Evolutionary conservation across 2,329 filamentous ascomycete genomes (phyloP).

Genomic region (Setomelanomma holmii): DNA sequence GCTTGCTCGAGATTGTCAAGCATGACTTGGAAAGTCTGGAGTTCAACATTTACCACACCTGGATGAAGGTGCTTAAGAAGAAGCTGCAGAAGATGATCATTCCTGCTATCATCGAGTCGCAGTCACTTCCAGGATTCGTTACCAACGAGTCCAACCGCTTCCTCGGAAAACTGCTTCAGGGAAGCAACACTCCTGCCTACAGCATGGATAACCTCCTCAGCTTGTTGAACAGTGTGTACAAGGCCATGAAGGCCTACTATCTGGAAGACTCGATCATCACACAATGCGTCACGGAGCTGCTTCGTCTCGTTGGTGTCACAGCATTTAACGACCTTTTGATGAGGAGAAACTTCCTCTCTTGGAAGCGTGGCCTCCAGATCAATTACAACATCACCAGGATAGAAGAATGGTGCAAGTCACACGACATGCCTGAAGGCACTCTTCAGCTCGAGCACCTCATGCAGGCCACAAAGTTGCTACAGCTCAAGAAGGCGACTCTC

Average conservation of each 20-base stretch:
- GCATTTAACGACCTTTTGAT: conserved; percentile 98
- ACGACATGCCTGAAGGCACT: conserved; percentile 98
- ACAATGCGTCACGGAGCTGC: conserved; percentile 91
- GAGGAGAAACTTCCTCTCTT: conserved; percentile 97
- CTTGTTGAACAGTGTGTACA: conserved; percentile 94
- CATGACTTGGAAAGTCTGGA: conserved; percentile 97
- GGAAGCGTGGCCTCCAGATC: conserved; percentile 98
- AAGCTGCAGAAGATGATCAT: conserved; percentile 99
- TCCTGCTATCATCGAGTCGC: conserved; percentile 97
- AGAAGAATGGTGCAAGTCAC: conserved; percentile 99
- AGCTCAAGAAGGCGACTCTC: conserved; percentile 97
- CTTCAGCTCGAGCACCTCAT: conserved; percentile 97
- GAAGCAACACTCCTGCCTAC: conserved; percentile 90
- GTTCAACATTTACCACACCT: conserved; percentile 99
- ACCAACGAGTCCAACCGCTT: conserved; percentile 99
- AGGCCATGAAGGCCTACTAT: conserved; percentile 98
- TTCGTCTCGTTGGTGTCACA: conserved; percentile 92
- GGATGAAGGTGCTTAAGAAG: conserved; percentile 99
- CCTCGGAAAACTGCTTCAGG: conserved; percentile 92
- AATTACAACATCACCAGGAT: conserved; percentile 99
- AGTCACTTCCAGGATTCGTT: conserved; percentile 96
- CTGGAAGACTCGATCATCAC: conserved; percentile 95
- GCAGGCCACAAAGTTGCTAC: conserved; percentile 98
- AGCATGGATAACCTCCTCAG: conserved; percentile 99
- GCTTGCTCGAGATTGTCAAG: conserved; percentile 97